phyloP scores from a whole-genome alignment of 2,329 filamentous ascomycete species.

The Apiospora pterosperma region DNA sequence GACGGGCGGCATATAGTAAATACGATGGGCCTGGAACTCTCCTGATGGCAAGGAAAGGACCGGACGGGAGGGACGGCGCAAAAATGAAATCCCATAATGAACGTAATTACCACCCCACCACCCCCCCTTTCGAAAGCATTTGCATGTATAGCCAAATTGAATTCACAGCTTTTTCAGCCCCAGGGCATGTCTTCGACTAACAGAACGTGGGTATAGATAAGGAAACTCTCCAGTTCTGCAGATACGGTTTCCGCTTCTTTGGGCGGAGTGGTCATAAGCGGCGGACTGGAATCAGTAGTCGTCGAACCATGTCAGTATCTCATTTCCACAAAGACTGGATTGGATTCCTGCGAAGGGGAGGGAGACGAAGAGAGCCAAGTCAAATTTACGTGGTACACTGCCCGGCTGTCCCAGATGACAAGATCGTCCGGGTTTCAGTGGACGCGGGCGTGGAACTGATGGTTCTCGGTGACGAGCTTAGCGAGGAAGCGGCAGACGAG shows the following conservation, averaged over 20 bases:
- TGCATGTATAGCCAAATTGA: no score
- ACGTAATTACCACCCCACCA: no score
- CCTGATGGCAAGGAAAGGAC: no score
- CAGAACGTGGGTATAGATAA: neutral
- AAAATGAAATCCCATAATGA: no score
- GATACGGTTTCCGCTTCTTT: neutral
- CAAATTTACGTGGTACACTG: neutral
- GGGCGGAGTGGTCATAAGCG: neutral
- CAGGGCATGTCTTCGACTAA: neutral
- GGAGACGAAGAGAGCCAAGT: neutral
- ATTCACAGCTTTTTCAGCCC: no score
- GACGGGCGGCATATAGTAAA: neutral
- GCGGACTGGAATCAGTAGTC: neutral
- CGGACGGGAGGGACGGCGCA: no score
- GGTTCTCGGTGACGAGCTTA: neutral
- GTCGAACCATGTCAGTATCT: no score
- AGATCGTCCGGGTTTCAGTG: neutral
- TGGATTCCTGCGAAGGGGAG: no score
- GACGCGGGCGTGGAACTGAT: neutral
- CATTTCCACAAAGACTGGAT: no score
- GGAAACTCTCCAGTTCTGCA: neutral
- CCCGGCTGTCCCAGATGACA: neutral
- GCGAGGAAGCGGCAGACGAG: neutral
- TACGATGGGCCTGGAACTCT: no score
- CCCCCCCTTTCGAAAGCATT: no score